Evolutionary conservation across 2,329 filamentous ascomycete species (phyloP).

Genomic region (Fusarium sp.): DNA sequence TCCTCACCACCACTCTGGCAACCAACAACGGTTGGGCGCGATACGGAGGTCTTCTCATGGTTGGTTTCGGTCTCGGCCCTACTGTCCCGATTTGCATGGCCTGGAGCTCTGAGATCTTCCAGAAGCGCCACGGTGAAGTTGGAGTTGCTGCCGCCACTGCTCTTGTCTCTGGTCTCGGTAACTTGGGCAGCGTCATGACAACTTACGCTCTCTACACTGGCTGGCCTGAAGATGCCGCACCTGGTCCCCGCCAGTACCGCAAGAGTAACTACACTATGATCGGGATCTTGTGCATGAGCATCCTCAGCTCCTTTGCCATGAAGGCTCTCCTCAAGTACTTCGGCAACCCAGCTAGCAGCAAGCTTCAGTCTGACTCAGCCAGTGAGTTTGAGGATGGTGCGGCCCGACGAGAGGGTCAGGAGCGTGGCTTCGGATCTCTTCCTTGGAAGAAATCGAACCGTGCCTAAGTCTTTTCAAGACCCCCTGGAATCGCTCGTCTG

Average conservation of each 20-base stretch:
- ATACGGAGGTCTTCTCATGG: conserved; percentile 89
- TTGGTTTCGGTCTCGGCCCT: conserved; percentile 90
- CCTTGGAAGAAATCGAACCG: conserved; percentile 52
- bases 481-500: conserved; percentile 7
- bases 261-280: conserved; percentile 91
- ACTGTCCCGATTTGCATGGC: conserved; percentile 95
- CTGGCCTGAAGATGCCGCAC: conserved; percentile 81
- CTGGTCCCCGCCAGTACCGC: conserved; percentile 78
- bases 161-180: conserved; percentile 87
- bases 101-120: conserved; percentile 92
- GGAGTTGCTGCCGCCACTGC: conserved; percentile 89
- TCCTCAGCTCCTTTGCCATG: conserved; percentile 78
- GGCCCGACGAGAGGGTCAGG: conserved; percentile 67
- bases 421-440: conserved; percentile 68
- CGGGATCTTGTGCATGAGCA: conserved; percentile 83
- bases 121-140: conserved; percentile 88
- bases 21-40: conserved; percentile 80
- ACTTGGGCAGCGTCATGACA: conserved; percentile 86
- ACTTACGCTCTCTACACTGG: conserved; percentile 92
- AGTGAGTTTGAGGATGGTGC: conserved; percentile 70
- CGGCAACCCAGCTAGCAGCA: conserved; percentile 65
- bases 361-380: conserved; percentile 57
- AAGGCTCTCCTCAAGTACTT: conserved; percentile 71
- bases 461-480: conserved; percentile 30
- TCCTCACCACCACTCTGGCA: conserved; percentile 83